Base-by-base conservation (phyloP, 2,329 filamentous ascomycete genomes). In the Beauveria sp. region DNA sequence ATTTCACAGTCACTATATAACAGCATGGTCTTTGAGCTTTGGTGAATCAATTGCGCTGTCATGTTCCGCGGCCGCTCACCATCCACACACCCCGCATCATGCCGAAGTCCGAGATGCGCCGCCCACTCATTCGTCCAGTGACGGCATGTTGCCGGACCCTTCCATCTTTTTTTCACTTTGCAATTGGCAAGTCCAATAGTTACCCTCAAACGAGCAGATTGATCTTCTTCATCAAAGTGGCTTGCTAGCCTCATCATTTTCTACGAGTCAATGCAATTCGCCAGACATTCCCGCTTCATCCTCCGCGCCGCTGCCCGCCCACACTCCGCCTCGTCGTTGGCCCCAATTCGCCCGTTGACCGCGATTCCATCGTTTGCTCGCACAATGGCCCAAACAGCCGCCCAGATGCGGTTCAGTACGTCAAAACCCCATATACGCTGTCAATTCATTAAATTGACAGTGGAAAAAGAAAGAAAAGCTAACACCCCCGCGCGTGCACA, bases 371-470 rank as follows among this genome's bases (percentile, higher is more conserved):
- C 40, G 18, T 26, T 22, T 34, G 16, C 49, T 24, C 62, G 62
- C 26, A 63, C 52, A 22, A 68, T 67, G 67, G 61, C 67, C 6
- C 58, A 61, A 16, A 52, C 64, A 47, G 60, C 60, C 30, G 47
- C 63, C 9, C 64, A 65, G 47, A 60, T 75, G 69, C 71, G 73
- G 49, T 72, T 75, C 62, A 69, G 73, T 75, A 66, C 67, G 73
- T 67, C n/a, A 20, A 61, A 7, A 55, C 34, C 34, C 12, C 34
- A 14, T 10, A 2, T 14, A 38, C 34, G 34, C 34, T 38, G 34
- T 38, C 34, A 4, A 38, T 38, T 14, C 12, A 38, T 14, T 12
- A 2, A 38, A 38, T 14, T 5, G 34, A 14, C 12, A 38, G 34
- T 8, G 16, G 16, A 14, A 20, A 28, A 22, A 26, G 2, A 38